Base-by-base conservation (phyloP, 495 filamentous ascomycete genomes). In the Neurospora africana region DNA sequence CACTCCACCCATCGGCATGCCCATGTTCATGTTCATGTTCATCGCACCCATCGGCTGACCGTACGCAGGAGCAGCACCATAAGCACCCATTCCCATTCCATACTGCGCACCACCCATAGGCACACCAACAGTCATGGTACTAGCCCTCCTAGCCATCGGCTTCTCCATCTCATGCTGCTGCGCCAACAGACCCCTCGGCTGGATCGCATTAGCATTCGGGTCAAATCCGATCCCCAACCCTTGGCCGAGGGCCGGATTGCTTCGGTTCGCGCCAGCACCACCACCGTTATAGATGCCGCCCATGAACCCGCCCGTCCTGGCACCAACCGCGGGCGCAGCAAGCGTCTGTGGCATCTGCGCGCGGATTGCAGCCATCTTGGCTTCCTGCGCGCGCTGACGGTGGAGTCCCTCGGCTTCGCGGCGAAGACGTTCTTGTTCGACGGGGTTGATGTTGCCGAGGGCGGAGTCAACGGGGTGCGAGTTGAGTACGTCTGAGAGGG, bases 401-500 rank as follows among this genome's bases (percentile, higher is more conserved):
- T 80, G 77, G 9, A 69, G 75, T 0, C 75, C 78, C 68, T 84
- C 82, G 35, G 80, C 79, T 72, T 82, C 80, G 13, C 75, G 70
- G 17, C 78, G 72, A 36, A 82, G 73, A 11, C 83, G 79, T 37
- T 83, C 73, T 39, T 74, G 77, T 33, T 82, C 76, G 4, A 80
- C 74, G 3, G 80, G 82, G 53, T 79, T 82, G 58, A 77, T 72
- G 53, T 37, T 40, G 69, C 72, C 71, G 30, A 69, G 82, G 79
- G 69, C 82, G 73, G 9, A 85, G 5, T 77, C 76, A 27, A 75
- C 70, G 23, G 75, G 89, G 77, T 90, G 87, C n/a, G 83, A 81
- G 73, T 71, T 74, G 19, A 82, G 79, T 8, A 95, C 81, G 76
- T 93, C 87, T 1, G 90, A 89, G 89, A 94, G 90, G 78, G 90